These are phyloP conservation scores for Houttuynia cordata DNA, from an alignment of 164 flowering plant species.

Conservation along the genomic window DNA sequence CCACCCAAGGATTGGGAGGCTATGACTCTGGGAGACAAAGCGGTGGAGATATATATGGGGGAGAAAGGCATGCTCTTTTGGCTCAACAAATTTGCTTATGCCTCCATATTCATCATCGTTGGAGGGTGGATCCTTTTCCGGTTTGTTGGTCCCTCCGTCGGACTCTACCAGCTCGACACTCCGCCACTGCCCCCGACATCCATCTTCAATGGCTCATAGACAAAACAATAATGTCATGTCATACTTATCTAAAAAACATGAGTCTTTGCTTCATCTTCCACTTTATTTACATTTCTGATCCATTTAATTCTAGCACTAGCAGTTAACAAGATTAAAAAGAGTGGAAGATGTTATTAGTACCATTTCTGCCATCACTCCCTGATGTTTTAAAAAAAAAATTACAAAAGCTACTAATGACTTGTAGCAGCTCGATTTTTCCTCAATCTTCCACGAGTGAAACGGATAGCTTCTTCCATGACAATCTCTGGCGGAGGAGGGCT, in stretches of 20 bases:
- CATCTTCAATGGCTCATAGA: constrained; percentile 24
- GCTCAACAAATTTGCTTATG: constrained; percentile 94
- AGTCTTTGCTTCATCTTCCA: neutral
- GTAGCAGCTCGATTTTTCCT: constrained; percentile 36
- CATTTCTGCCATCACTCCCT: neutral
- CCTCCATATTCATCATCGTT: constrained; percentile 65
- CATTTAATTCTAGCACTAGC: constrained; percentile 3
- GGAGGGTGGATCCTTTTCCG: constrained; percentile 81
- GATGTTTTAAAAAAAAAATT: neutral
- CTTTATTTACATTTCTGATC: constrained; percentile 8
- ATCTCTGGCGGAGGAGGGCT: constrained; percentile 35
- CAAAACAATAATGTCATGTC: neutral
- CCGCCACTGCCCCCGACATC: constrained; percentile 47
- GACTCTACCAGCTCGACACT: constrained; percentile 67
- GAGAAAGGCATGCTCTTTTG: constrained; percentile 77
- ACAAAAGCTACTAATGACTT: constrained; percentile 1
- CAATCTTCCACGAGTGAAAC: constrained; percentile 52
- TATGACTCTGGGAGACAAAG: constrained; percentile 67
- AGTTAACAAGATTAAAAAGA: neutral
- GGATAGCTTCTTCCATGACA: constrained; percentile 46
- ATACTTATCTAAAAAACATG: neutral
- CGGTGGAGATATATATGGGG: constrained; percentile 61
- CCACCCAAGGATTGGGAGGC: constrained; percentile 67
- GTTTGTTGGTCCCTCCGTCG: constrained; percentile 76
- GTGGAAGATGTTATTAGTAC: neutral